Conservation (phyloP, 768 basidiomycete species). For the Collybia nuda region DNA sequence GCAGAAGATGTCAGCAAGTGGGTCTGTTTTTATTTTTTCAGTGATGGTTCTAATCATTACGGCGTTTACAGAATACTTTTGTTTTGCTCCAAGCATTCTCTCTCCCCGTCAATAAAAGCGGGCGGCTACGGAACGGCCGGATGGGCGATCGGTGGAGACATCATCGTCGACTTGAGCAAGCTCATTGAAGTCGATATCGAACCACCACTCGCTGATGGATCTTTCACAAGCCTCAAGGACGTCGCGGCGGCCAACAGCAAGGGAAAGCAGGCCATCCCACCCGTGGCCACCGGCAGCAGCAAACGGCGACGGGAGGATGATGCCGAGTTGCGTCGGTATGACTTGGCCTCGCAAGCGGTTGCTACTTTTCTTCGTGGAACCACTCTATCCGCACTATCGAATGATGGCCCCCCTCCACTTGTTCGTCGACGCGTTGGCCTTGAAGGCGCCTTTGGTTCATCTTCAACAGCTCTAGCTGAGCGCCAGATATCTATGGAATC, state of each 20-base stretch:
- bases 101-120: conserved; percentile 82
- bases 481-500: conserved; percentile 15
- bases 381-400: conserved; percentile 18
- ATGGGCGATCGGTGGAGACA: conserved; percentile 84
- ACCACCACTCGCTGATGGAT: conserved; percentile 47
- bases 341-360: conserved; percentile 54
- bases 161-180: conserved; percentile 78
- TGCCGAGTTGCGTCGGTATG: conserved; percentile 47
- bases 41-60: neutral
- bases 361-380: conserved; percentile 46
- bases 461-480: neutral
- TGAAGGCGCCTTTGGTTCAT: neutral
- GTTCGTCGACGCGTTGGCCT: conserved; percentile 34
- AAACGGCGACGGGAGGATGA: conserved; percentile 64
- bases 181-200: conserved; percentile 72
- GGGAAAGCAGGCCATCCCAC: conserved; percentile 42
- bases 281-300: conserved; percentile 22
- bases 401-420: conserved; percentile 31
- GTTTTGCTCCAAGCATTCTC: conserved; percentile 69
- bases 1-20: conserved; percentile 83
- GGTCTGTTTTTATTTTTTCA: conserved; percentile 24
- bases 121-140: conserved; percentile 92
- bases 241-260: conserved; percentile 52
- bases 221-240: conserved; percentile 62
- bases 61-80: conserved; percentile 49